Evolutionary conservation across 768 basidiomycete genomes (phyloP), one percentile per base, ranked within the genome.

Genomic region (Phallus indusiatus): DNA sequence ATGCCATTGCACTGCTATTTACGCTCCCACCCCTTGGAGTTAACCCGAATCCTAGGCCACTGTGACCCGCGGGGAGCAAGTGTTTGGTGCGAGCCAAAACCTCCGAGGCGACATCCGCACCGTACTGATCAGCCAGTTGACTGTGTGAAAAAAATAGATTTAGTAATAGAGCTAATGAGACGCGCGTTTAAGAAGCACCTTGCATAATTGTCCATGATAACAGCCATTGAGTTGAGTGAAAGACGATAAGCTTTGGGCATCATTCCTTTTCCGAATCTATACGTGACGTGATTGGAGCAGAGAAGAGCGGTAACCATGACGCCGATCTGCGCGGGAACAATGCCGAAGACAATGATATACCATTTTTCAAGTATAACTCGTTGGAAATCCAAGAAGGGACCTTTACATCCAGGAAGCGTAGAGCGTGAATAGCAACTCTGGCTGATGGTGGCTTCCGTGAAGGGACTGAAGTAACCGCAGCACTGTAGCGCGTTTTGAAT

Each of bases 51-150:
- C 42, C 42, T 42, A 42, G 12, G 12, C 50, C 50, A 18, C 21
- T 34, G 16, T 22, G 18, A 16, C 50, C 50, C 14, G 18, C 50
- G 20, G 50, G 72, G 28, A 82, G 68, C 65, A 79, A 81, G 33
- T 78, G 77, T 21, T 79, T 77, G 12, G 86, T 85, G 55, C 81
- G 80, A 8, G 76, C 73, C 47, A 85, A 64, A 7, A 82, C 75
- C 51, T 85, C 82, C 36, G 76, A 73, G 11, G 85, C 85, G 18
- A 86, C 78, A 57, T 81, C 79, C 12, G 75, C 73, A 17, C 86
- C 86, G 64, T 87, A 88, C 65, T 86, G 84, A 62, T 84, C 85
- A 0, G 86, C 85, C 36, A 88, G 76, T 77, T 86, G 84, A 62
- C 86, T 87, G 66, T 28, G 9, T 36, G 37, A 21, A 53, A 55